Conservation (phyloP, 2,329 filamentous ascomycete genomes). For the Magnaporthiopsis rhizophila region DNA sequence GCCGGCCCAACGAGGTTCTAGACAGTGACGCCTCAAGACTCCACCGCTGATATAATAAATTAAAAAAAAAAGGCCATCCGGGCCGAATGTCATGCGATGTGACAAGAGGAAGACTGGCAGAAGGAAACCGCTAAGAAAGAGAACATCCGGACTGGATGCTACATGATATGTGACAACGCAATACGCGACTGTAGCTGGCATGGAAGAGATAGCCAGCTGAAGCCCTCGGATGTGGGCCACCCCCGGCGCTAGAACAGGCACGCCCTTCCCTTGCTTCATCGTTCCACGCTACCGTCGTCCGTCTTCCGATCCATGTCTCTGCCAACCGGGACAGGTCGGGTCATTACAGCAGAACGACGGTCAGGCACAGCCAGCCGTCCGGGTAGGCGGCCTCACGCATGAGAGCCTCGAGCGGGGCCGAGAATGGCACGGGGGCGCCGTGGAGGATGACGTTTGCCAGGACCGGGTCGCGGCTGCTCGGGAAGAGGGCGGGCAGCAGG, state of each 20-base stretch:
- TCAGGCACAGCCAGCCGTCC: conserved; percentile 85
- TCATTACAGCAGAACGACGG: conserved; percentile 59
- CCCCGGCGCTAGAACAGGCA: neutral
- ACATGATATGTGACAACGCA: neutral
- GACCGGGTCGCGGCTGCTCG: conserved; percentile 74
- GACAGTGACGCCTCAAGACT: no score
- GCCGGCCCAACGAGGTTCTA: neutral
- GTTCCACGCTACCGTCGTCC: neutral
- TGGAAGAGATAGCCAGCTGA: neutral
- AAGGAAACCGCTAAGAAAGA: neutral
- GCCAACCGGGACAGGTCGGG: no score
- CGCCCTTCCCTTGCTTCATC: neutral
- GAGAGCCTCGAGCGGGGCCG: conserved; percentile 71
- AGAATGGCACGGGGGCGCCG: conserved; percentile 74
- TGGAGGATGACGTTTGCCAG: conserved; percentile 81
- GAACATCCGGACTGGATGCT: neutral
- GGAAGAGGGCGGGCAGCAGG: conserved; percentile 75
- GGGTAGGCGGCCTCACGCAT: conserved; percentile 78
- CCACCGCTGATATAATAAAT: no score
- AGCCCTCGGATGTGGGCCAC: neutral
- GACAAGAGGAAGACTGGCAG: neutral
- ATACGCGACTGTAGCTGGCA: neutral
- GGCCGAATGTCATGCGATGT: neutral
- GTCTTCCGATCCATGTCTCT: neutral
- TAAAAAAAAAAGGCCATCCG: no score